Conservation (phyloP, 306 rosid genomes). For the Morella rubra region DNA sequence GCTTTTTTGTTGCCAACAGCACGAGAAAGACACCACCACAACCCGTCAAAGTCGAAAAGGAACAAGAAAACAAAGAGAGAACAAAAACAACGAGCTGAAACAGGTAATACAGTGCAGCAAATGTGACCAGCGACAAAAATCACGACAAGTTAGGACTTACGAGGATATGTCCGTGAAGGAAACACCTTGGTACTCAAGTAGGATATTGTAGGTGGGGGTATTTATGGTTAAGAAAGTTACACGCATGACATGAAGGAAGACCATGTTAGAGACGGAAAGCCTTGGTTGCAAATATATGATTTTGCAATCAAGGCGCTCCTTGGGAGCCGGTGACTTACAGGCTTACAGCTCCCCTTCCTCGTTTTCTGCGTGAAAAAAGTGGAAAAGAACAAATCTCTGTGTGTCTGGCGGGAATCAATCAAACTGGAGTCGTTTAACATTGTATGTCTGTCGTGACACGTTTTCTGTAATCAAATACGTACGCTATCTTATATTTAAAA, state of each 20-base stretch:
- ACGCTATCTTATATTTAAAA: neutral
- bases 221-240: neutral
- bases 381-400: no score
- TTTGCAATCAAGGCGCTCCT: slow-evolving; percentile 30
- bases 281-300: slow-evolving; percentile 4
- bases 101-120: no score
- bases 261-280: neutral
- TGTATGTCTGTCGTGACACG: neutral
- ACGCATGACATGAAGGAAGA: neutral
- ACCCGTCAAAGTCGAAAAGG: neutral
- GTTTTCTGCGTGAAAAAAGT: neutral
- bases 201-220: neutral
- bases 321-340: neutral
- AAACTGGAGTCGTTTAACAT: no score
- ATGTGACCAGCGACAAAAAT: neutral
- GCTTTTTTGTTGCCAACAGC: no score
- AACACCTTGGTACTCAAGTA: no score
- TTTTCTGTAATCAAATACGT: no score
- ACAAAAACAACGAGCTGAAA: neutral
- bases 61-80: neutral
- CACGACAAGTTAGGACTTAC: neutral
- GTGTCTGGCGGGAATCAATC: no score
- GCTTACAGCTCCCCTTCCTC: neutral
- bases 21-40: neutral
- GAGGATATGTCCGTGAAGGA: no score